Evolutionary conservation across 2,329 filamentous ascomycete species (phyloP).

Genomic region (Pseudogymnoascus sp.): DNA sequence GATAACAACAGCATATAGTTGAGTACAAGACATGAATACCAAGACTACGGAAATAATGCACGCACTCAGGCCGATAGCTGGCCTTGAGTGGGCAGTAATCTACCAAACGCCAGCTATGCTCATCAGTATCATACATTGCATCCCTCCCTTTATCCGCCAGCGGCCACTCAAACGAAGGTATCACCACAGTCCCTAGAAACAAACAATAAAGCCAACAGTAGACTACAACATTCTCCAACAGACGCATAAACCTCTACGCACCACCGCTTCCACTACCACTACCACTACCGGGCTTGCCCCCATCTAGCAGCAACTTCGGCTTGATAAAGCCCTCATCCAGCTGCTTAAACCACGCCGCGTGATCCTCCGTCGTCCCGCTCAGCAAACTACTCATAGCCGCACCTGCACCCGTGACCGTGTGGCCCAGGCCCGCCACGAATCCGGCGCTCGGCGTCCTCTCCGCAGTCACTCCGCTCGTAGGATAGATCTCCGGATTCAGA

Average conservation of each 20-base stretch:
- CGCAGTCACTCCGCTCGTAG: conserved; percentile 29
- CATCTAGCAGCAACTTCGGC: conserved; percentile 78
- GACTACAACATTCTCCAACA: background rate
- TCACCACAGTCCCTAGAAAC: background rate
- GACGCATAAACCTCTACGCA: background rate
- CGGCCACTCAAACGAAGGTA: conserved; percentile 4
- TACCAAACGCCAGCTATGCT: conserved; percentile 6
- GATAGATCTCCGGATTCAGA: background rate
- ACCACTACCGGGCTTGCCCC: conserved; percentile 29
- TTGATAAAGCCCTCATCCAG: conserved; percentile 96
- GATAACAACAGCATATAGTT: background rate
- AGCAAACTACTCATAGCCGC: conserved; percentile 76
- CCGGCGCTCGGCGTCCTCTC: conserved; percentile 29
- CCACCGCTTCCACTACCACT: background rate
- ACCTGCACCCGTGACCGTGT: conserved; percentile 52
- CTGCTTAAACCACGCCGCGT: conserved; percentile 82
- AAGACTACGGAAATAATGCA: background rate
- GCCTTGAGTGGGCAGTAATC: background rate
- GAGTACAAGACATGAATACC: background rate
- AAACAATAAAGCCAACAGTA: background rate
- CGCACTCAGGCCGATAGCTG: background rate
- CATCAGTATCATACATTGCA: conserved; percentile 6
- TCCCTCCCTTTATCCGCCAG: background rate
- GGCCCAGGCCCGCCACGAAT: background rate
- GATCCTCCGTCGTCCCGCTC: conserved; percentile 71